Base-by-base conservation (phyloP, 768 basidiomycete genomes). In the Lactarius pseudohatsudake region DNA sequence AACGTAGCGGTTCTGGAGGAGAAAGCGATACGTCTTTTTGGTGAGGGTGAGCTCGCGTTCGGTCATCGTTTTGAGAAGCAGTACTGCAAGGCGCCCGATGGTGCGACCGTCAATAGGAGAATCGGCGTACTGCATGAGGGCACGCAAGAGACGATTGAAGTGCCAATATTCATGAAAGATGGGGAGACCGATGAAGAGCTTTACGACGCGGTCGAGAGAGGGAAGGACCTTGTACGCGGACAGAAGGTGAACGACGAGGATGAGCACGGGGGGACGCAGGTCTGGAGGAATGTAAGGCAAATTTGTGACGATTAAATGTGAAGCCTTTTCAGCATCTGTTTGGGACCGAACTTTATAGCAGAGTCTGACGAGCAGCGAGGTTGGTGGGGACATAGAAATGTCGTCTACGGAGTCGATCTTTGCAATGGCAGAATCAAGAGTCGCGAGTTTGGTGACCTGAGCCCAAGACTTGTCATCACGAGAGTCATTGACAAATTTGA, bases 301-400 rank as follows among this genome's bases (percentile, higher is more conserved):
- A 56, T 85, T 76, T 1, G 76, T 65, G 66, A 80, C 74, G 4
- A 81, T 77, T 28, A 89, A 74, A 59, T 81, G 70, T 40, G 84
- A 70, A 1, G 78, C 76, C 0, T 78, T 78, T 22, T 76, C 74
- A 0, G 85, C 86, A 28, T 88, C 81, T 18, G 64, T 64, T 1
- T 79, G 73, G 0, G 82, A 81, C n/a, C 72, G 76, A 13, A 86
- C 77, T 72, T 80, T 83, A 79, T 73, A 75, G 18, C 82, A 75
- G 50, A 88, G 76, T 55, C 81, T 79, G 36, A 89, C 74, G 13
- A 82, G 72, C n/a, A 87, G 75, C 87, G 87, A 90, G 0, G 79
- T 69, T 0, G 88, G 87, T 15, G 69, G 69, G n/a, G n/a, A n/a
- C n/a, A n/a, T n/a, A 20, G 15, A 50, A 10, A 0, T 30, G n/a